Evolutionary conservation across 148 eudicot genomes (phyloP).

Genomic region (Rhododendron mucronatum): DNA sequence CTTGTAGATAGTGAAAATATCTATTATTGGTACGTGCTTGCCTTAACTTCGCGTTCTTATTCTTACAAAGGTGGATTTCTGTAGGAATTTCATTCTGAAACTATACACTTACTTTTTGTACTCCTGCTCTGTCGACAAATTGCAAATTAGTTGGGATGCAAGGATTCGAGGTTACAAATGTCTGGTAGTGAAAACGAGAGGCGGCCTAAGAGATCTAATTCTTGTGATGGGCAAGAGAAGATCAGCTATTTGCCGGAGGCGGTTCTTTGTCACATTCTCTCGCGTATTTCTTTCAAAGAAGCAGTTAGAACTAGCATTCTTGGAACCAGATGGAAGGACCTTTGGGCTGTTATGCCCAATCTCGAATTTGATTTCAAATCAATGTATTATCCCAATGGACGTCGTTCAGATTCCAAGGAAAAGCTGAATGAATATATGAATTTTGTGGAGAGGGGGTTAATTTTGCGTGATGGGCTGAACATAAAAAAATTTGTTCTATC

Average conservation of each 20-base stretch:
- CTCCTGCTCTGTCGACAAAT: neutral
- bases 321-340: conserved; percentile 6
- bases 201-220: neutral
- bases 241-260: conserved; percentile 6
- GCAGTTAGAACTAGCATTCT: conserved; percentile 8
- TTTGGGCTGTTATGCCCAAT: conserved; percentile 5
- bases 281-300: neutral
- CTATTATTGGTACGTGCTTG: neutral
- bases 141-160: neutral
- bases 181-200: conserved; percentile 1
- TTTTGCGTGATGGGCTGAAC: conserved; percentile 3
- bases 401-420: neutral
- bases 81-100: neutral
- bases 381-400: neutral
- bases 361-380: conserved; percentile 2
- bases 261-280: conserved; percentile 2
- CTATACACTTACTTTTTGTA: neutral
- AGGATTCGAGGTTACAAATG: neutral
- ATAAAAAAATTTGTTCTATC: neutral
- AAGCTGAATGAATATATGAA: neutral
- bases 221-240: conserved; percentile 1
- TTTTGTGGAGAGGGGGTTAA: neutral
- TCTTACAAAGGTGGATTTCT: neutral
- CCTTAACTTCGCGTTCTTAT: neutral
- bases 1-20: neutral